phyloP scores from a whole-genome alignment of 352 stramenopile species.

The Phytopythium helicoides region DNA sequence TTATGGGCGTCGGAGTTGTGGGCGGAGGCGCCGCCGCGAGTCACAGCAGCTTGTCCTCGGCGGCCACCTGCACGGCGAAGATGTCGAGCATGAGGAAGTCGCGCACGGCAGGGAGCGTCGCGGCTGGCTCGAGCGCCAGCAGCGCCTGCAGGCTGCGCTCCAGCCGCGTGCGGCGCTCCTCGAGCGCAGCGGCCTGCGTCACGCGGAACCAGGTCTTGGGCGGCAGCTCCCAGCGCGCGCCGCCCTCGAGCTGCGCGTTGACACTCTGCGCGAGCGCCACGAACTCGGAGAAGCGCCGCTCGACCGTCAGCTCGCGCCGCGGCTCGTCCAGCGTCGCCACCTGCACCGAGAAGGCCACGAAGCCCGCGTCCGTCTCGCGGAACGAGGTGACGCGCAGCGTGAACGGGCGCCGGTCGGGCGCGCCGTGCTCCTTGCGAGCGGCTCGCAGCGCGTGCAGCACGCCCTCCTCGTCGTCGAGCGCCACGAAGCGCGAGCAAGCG shows the following conservation, averaged over 20 bases:
- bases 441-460: slow-evolving; percentile 6
- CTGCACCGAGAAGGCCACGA: slow-evolving; percentile 58
- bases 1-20: not conserved
- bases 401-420: slow-evolving; percentile 36
- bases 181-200: slow-evolving; percentile 50
- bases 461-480: slow-evolving; percentile 12
- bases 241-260: slow-evolving; percentile 30
- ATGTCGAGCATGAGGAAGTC: slow-evolving; percentile 85
- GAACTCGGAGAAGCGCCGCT: slow-evolving; percentile 82
- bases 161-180: slow-evolving; percentile 61
- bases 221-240: slow-evolving; percentile 48
- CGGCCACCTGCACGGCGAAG: slow-evolving; percentile 64
- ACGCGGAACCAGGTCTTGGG: slow-evolving; percentile 81
- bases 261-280: slow-evolving; percentile 49
- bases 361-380: slow-evolving; percentile 61
- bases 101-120: slow-evolving; percentile 48
- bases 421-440: not conserved
- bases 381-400: slow-evolving; percentile 54
- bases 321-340: slow-evolving; percentile 35
- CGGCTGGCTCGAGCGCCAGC: slow-evolving; percentile 28
- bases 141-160: slow-evolving; percentile 51
- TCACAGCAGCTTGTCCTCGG: slow-evolving; percentile 39
- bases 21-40: no score
- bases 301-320: slow-evolving; percentile 45
- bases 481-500: slow-evolving; percentile 66